Evolutionary conservation across 2,329 filamentous ascomycete species (phyloP).

Genomic region (Clarireedia hainanense): DNA sequence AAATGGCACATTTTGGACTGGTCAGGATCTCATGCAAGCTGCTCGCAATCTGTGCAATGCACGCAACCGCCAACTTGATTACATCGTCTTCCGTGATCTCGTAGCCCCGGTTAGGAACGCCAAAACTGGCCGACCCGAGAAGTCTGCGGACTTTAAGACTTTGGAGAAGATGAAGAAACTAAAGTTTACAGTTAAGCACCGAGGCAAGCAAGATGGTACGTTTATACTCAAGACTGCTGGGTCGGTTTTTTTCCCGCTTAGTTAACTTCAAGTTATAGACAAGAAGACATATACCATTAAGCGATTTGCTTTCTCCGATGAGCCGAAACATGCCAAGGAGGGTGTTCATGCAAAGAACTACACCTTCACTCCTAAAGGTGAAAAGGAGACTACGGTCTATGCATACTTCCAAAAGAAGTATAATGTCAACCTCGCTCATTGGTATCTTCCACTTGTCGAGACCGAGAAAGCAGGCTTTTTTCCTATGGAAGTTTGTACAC

Average conservation of each 20-base stretch:
- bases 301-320: slow-evolving; percentile 37
- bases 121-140: slow-evolving; percentile 10
- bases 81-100: slow-evolving; percentile 17
- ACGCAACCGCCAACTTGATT: slow-evolving; percentile 20
- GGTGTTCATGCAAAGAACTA: slow-evolving; percentile 45
- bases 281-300: slow-evolving; percentile 45
- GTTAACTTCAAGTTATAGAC: slow-evolving; percentile 21
- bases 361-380: slow-evolving; percentile 45
- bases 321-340: slow-evolving; percentile 32
- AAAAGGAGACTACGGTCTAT: slow-evolving; percentile 32
- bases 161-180: slow-evolving; percentile 48
- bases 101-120: slow-evolving; percentile 15
- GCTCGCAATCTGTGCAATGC: slow-evolving; percentile 27
- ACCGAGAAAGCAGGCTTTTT: slow-evolving; percentile 47
- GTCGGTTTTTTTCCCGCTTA: neutral
- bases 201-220: slow-evolving; percentile 35
- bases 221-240: neutral
- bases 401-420: slow-evolving; percentile 53
- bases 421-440: slow-evolving; percentile 38
- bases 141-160: slow-evolving; percentile 45
- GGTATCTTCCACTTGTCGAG: slow-evolving; percentile 48
- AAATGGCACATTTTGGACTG: slow-evolving; percentile 80
- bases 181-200: slow-evolving; percentile 49
- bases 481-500: slow-evolving; percentile 52
- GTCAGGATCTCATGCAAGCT: slow-evolving; percentile 30